phyloP scores from a whole-genome alignment of 257 asterid species.

The Petunia secreta region DNA sequence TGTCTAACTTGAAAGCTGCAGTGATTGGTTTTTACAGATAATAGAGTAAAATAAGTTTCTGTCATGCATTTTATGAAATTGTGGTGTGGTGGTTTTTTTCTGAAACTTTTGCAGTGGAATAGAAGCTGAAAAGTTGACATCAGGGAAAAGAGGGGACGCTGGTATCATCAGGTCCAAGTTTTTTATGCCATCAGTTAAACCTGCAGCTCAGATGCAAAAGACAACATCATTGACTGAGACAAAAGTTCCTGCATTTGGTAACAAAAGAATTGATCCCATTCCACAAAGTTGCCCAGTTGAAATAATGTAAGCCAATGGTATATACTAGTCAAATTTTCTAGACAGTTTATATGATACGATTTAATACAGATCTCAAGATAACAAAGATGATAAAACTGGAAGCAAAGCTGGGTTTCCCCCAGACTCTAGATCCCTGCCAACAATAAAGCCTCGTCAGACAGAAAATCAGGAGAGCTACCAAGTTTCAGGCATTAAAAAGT shows the following conservation, averaged over 20 bases:
- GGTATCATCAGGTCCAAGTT: slow-evolving; percentile 46
- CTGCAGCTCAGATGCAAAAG: slow-evolving; percentile 41
- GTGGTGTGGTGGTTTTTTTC: slow-evolving; percentile 25
- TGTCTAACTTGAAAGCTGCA: slow-evolving; percentile 21
- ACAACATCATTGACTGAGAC: slow-evolving; percentile 38
- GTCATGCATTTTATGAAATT: slow-evolving; percentile 1
- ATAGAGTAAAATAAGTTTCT: neutral
- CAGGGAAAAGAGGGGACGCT: slow-evolving; percentile 48
- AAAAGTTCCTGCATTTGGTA: slow-evolving; percentile 41
- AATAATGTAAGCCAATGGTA: slow-evolving; percentile 43
- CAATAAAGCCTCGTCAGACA: slow-evolving; percentile 45
- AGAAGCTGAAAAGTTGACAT: slow-evolving; percentile 36
- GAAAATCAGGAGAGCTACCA: slow-evolving; percentile 46
- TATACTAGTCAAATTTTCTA: slow-evolving; percentile 7
- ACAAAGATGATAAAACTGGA: slow-evolving; percentile 36
- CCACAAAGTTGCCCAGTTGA: slow-evolving; percentile 44
- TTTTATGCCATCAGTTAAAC: slow-evolving; percentile 48
- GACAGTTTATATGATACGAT: slow-evolving; percentile 29
- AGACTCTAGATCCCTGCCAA: slow-evolving; percentile 41
- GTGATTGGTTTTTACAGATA: neutral
- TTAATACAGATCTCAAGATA: slow-evolving; percentile 42
- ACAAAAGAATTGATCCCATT: slow-evolving; percentile 39
- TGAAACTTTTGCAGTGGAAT: slow-evolving; percentile 46
- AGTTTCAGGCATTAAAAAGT: slow-evolving; percentile 42
- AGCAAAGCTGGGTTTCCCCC: slow-evolving; percentile 44